Conservation (phyloP, 257 asterid species). For the Fraxinus anomala region DNA sequence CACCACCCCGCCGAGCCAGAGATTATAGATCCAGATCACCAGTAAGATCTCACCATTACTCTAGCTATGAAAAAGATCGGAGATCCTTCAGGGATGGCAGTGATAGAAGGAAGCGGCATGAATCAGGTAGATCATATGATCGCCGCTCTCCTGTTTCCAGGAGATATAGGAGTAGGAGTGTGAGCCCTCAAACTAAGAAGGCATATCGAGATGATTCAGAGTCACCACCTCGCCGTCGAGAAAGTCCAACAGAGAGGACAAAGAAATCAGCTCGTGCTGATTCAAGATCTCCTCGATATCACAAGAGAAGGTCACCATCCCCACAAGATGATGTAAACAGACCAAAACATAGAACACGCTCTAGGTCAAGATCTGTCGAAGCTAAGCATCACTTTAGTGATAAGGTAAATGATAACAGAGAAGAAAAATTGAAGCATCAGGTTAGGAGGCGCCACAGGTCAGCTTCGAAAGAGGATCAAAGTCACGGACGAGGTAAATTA, state of each 20-base stretch:
- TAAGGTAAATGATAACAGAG: constrained; percentile 45
- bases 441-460: constrained; percentile 62
- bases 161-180: constrained; percentile 82
- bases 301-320: constrained; percentile 60
- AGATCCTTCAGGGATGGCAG: constrained; percentile 68
- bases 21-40: constrained; percentile 85
- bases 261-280: constrained; percentile 56
- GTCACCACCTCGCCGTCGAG: constrained; percentile 60
- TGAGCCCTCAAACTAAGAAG: constrained; percentile 67
- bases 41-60: constrained; percentile 69
- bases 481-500: constrained; percentile 39
- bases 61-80: constrained; percentile 67
- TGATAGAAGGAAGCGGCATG: constrained; percentile 65
- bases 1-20: constrained; percentile 64
- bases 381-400: constrained; percentile 53
- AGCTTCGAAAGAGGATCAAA: constrained; percentile 49
- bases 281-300: constrained; percentile 70
- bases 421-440: constrained; percentile 54
- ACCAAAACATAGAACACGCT: constrained; percentile 62
- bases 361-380: constrained; percentile 79
- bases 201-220: constrained; percentile 54
- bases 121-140: constrained; percentile 52
- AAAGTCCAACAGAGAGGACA: constrained; percentile 57
- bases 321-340: constrained; percentile 60
- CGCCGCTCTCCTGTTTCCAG: constrained; percentile 57